Base-by-base conservation (phyloP, 2,329 filamentous ascomycete species). In the Phialocephala subalpina region DNA sequence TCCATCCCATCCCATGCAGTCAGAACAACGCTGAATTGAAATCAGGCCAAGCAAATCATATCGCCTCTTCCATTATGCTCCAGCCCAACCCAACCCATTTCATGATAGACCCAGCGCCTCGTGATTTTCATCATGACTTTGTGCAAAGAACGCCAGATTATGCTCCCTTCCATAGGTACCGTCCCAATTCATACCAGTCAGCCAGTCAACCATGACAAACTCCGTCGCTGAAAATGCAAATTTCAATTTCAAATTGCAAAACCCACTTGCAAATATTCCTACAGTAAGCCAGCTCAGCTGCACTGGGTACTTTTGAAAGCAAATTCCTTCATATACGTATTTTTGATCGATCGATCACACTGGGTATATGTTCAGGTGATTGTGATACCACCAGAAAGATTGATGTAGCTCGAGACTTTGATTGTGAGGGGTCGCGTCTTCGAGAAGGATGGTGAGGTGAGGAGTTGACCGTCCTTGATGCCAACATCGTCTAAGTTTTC, bases 401-500 rank as follows among this genome's bases (percentile, higher is more conserved):
- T 45, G 9, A 63, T 25, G 59, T 77, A 75, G 58, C 68, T 74
- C n/a, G 71, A 72, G 6, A 75, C 67, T 49, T 73, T 75, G 58
- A 76, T 75, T n/a, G 71, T 74, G 9, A 71, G 57, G 36, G 73
- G 73, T 49, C 69, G 68, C 18, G 64, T 70, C 35, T 73, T 74
- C 18, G 69, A 72, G 61, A 74, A 73, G 16, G 67, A 68, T 9
- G 72, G 65, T 3, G 69, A 56, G 12, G 69, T 64, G 11, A 70
- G 63, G 18, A 74, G 64, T 65, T 88, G 85, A 7, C 86, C 85
- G 55, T 90, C 86, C 73, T 89, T 89, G 73, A 85, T 83, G 16
- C 82, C 80, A 11, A 88, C 81, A 68, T 87, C 85, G 52, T 87
- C 87, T 66, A 92, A 89, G 1, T 83, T 87, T 61, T 92, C 89